These are phyloP conservation scores for Verbena officinalis DNA, from an alignment of 257 asterid species.

Conservation along the genomic window DNA sequence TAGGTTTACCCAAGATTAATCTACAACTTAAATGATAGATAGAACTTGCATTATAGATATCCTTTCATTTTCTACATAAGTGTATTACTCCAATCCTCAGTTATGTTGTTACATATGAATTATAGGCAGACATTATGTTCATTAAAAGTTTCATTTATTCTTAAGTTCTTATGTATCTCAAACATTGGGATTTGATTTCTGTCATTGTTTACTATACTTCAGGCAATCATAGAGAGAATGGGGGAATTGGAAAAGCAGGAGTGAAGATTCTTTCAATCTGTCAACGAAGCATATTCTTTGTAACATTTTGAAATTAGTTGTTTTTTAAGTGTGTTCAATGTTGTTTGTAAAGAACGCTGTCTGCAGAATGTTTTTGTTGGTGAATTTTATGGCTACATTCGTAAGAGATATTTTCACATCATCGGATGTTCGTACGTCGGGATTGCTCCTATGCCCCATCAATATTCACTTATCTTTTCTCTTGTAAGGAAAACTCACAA, in stretches of 20 bases:
- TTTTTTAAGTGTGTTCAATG: background rate
- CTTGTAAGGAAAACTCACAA: too few species aligned
- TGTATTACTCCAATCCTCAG: too few species aligned
- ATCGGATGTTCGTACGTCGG: too few species aligned
- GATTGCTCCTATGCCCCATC: too few species aligned
- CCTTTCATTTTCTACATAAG: too few species aligned
- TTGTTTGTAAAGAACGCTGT: constrained; percentile 26
- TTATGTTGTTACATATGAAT: background rate
- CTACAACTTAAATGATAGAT: background rate
- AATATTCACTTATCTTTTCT: too few species aligned
- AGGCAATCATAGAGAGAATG: constrained; percentile 86
- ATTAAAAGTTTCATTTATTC: background rate
- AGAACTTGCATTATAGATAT: background rate
- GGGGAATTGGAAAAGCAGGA: constrained; percentile 82
- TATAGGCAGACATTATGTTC: background rate
- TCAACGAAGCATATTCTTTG: background rate
- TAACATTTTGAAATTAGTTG: background rate
- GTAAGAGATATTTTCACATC: too few species aligned
- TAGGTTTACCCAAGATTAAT: background rate
- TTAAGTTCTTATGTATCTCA: background rate
- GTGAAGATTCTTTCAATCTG: constrained; percentile 25
- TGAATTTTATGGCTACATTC: constrained; percentile 2
- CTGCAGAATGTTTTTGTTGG: background rate
- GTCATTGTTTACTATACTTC: constrained; percentile 22
- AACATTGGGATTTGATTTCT: background rate